Percentiles rank a stretch among this genome's conserved stretches.
Conservation (phyloP, 2,329 filamentous ascomycete species). For the Pseudogymnoascus sp. region DNA sequence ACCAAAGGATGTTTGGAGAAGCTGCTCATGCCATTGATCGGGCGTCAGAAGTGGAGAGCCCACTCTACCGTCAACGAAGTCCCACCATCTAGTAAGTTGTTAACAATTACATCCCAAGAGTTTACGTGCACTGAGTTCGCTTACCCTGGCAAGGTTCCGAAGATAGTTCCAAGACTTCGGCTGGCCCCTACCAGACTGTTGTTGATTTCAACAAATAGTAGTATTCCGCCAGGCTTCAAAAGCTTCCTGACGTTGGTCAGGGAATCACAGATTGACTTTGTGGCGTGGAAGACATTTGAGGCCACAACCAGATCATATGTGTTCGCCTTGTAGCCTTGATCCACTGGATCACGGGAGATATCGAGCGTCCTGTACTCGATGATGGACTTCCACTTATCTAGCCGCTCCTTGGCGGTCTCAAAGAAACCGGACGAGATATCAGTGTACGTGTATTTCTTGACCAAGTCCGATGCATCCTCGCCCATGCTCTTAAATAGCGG, state of each 20-base stretch:
- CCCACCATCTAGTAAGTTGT: not conserved
- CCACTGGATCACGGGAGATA: constrained; percentile 26
- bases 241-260: constrained; percentile 19
- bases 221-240: constrained; percentile 16
- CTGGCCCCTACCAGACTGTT: not conserved
- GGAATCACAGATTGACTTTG: constrained; percentile 14
- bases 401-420: constrained; percentile 22
- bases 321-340: constrained; percentile 29
- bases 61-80: not conserved
- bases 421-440: constrained; percentile 29
- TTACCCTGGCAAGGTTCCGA: not conserved
- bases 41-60: not conserved
- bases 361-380: constrained; percentile 31
- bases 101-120: not conserved
- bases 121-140: not conserved
- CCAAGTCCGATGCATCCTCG: constrained; percentile 8
- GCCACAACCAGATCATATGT: constrained; percentile 24
- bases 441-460: constrained; percentile 21
- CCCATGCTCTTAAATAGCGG: constrained; percentile 14
- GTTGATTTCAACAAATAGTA: constrained; percentile 13
- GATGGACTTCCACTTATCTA: constrained; percentile 13
- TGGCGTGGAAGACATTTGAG: constrained; percentile 24
- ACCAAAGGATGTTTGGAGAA: not conserved
- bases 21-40: not conserved
- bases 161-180: not conserved